These are phyloP conservation scores for Echeveria elegans DNA, from an alignment of 164 flowering plant genomes.

Conservation along the genomic window DNA sequence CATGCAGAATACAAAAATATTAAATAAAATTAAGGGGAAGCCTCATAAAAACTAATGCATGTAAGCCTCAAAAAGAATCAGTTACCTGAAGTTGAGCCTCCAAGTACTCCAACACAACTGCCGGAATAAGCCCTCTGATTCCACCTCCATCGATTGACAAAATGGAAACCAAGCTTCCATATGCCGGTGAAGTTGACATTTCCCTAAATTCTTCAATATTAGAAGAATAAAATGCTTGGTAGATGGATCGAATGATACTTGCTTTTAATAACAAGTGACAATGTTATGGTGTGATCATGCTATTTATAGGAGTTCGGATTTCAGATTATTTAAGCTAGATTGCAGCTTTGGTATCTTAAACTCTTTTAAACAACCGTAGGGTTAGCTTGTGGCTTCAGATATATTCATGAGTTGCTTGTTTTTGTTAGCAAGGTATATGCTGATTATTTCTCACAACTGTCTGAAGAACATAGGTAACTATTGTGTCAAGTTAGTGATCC, in stretches of 20 bases:
- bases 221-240: background rate
- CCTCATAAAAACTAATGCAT: background rate
- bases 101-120: constrained; percentile 22
- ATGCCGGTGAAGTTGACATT: constrained; percentile 8
- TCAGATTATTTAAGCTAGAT: background rate
- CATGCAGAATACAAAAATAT: background rate
- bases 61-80: background rate
- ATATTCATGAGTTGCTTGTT: background rate
- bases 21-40: background rate
- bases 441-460: background rate
- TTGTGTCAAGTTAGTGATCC: background rate
- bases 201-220: background rate
- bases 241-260: background rate
- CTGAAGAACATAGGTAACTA: background rate
- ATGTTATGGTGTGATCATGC: background rate
- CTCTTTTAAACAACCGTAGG: background rate
- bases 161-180: constrained; percentile 22
- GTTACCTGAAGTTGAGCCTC: constrained; percentile 37
- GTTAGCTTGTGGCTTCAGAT: background rate
- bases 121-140: constrained; percentile 36
- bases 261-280: background rate
- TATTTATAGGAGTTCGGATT: constrained; percentile 5
- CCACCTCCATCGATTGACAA: constrained; percentile 46
- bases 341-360: background rate
- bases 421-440: background rate